Conservation (phyloP, 345 rosid species). For the Populus ilicifolia region DNA sequence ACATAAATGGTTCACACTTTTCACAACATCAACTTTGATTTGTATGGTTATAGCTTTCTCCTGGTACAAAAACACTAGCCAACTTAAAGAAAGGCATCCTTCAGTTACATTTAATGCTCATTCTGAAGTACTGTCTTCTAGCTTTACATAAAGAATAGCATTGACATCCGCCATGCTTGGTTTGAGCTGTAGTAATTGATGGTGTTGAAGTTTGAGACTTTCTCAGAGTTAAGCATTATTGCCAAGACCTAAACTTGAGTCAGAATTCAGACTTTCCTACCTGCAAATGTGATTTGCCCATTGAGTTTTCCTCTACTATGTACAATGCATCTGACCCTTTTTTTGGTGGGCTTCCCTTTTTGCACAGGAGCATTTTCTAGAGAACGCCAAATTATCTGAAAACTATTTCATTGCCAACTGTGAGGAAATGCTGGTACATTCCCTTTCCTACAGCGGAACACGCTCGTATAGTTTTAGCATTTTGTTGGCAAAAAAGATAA, state of each 20-base stretch:
- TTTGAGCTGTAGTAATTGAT: background rate
- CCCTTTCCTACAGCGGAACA: background rate
- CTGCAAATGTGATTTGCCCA: background rate
- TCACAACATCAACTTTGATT: background rate
- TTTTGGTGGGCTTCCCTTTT: constrained; percentile 3
- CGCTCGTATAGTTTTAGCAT: background rate
- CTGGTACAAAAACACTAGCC: too few relatives aligned
- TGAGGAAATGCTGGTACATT: constrained; percentile 69
- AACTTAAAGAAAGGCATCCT: too few relatives aligned
- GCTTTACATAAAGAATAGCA: too few relatives aligned
- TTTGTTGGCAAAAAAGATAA: background rate
- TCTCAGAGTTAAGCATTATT: background rate
- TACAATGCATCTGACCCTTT: constrained; percentile 13
- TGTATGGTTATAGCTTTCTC: background rate
- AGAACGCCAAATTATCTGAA: constrained; percentile 75
- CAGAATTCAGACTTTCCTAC: background rate
- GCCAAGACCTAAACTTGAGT: background rate
- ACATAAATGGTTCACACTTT: background rate
- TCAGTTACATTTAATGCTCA: too few relatives aligned
- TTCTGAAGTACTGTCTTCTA: too few relatives aligned
- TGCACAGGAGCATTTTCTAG: constrained; percentile 73
- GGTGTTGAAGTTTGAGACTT: background rate
- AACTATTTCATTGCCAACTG: constrained; percentile 80
- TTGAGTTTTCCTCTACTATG: background rate
- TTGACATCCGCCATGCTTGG: background rate